A percentile compares a stretch with the other conserved stretches of the same genome.
Conservation (phyloP, 75 land plant species). For the Selaginella moellendorffii region DNA sequence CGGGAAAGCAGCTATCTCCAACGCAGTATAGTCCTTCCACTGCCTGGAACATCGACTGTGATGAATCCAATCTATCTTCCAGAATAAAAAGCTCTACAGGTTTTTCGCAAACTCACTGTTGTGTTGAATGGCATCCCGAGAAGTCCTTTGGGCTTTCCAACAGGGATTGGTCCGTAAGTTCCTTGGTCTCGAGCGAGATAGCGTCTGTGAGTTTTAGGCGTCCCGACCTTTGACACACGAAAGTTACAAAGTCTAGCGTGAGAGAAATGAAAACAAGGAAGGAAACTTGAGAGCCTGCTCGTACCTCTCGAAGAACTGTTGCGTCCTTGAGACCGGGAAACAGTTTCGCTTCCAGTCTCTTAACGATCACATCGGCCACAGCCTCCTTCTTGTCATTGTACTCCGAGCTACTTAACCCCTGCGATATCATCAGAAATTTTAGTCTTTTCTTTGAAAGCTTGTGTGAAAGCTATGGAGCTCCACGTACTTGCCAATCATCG, state of each 20-base stretch:
- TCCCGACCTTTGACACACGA: conserved; percentile 56
- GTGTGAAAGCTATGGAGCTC: conserved; percentile 13
- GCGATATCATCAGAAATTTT: not conserved
- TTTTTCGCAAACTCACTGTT: conserved; percentile 60
- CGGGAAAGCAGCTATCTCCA: conserved; percentile 99
- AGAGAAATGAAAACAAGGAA: not conserved
- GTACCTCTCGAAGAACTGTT: conserved; percentile 73
- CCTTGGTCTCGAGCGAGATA: conserved; percentile 84
- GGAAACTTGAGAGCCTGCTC: not conserved
- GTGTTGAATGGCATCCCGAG: conserved; percentile 98
- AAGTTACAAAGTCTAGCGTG: too few relatives aligned
- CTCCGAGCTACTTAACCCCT: conserved; percentile 58
- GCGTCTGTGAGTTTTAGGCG: conserved; percentile 87
- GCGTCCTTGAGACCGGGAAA: conserved; percentile 77
- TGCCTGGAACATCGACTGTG: conserved; percentile 35
- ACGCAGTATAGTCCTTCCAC: conserved; percentile 87
- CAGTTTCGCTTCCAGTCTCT: conserved; percentile 64
- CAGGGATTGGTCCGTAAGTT: conserved; percentile 97
- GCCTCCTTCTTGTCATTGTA: conserved; percentile 80
- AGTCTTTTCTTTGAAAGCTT: conserved; percentile 50
- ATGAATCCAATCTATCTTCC: too few relatives aligned
- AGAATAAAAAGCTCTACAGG: too few relatives aligned
- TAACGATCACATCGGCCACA: conserved; percentile 68
- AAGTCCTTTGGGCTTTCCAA: conserved; percentile 64
- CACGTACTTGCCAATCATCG: conserved; percentile 76